phyloP scores from a whole-genome alignment of 139 green algal genomes.

The Chlorella sorokiniana region DNA sequence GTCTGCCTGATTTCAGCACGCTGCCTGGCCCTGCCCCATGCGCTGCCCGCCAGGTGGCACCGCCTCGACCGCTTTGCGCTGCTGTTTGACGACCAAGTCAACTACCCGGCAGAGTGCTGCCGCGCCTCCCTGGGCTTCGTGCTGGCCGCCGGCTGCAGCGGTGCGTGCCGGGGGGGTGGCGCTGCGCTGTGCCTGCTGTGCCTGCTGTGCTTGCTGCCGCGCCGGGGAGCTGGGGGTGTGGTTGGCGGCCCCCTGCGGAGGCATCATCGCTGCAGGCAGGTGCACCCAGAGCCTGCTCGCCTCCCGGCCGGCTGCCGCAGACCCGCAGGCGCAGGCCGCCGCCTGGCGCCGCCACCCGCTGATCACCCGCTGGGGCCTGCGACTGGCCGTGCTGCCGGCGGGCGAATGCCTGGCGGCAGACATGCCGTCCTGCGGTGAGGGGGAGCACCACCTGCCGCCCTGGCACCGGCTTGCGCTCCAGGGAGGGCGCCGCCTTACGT shows the following conservation, averaged over 20 bases:
- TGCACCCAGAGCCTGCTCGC: not conserved
- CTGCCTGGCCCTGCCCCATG: not conserved
- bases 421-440: slow-evolving; percentile 16
- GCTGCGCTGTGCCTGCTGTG: not conserved
- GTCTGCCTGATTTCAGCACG: not conserved
- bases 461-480: too few species aligned
- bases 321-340: not conserved
- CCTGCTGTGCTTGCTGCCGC: not conserved
- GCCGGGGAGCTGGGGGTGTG: not conserved
- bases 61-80: not conserved
- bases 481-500: too few species aligned
- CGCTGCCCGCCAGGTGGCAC: slow-evolving; percentile 1
- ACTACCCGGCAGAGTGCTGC: slow-evolving; percentile 21
- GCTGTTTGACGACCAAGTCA: slow-evolving; percentile 28
- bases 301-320: not conserved
- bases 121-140: slow-evolving; percentile 25
- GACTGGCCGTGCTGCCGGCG: not conserved
- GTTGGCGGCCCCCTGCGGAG: too few species aligned
- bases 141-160: not conserved
- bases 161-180: too few species aligned
- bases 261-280: too few species aligned
- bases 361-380: not conserved
- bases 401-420: slow-evolving; percentile 19
- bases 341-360: slow-evolving; percentile 4
- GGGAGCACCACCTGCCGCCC: too few species aligned